Percentiles rank a stretch among this genome's conserved stretches.
phyloP scores from a whole-genome alignment of 1,284 basidiomycete genomes.

The Ganoderma lucidum region DNA sequence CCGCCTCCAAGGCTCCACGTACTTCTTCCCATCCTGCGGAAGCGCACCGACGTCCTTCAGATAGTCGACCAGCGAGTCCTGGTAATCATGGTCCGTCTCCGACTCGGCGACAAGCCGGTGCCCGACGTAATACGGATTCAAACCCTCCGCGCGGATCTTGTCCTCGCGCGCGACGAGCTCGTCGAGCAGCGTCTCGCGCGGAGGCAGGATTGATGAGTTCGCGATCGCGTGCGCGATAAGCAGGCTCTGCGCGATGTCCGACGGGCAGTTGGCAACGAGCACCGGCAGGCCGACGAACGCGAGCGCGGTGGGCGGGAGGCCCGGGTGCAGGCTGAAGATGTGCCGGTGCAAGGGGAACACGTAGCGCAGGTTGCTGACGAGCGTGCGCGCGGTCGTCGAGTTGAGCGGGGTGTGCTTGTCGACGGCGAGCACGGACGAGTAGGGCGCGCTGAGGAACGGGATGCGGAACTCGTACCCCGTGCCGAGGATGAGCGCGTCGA shows the following conservation, averaged over 20 bases:
- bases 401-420: constrained; percentile 33
- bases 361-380: constrained; percentile 60
- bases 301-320: constrained; percentile 57
- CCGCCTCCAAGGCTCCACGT: constrained; percentile 58
- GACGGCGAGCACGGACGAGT: constrained; percentile 34
- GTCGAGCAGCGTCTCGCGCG: constrained; percentile 48
- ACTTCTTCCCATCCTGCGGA: constrained; percentile 51
- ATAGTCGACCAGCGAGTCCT: constrained; percentile 54
- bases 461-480: constrained; percentile 63
- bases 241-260: constrained; percentile 58
- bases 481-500: constrained; percentile 58
- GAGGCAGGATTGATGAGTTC: constrained; percentile 49
- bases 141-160: constrained; percentile 45
- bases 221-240: constrained; percentile 55
- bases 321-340: constrained; percentile 56
- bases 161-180: constrained; percentile 54
- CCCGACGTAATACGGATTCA: constrained; percentile 58
- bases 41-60: constrained; percentile 52
- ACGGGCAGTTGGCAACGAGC: constrained; percentile 56
- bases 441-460: constrained; percentile 56
- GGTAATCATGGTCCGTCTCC: constrained; percentile 53
- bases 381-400: constrained; percentile 38
- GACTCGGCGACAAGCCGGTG: constrained; percentile 51
- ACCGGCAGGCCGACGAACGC: constrained; percentile 61
- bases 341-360: constrained; percentile 63